Percentiles rank a stretch among this genome's conserved stretches.
These are phyloP conservation scores for Fragilariopsis cylindrus DNA, from an alignment of 108 stramenopile species.

Conservation along the genomic window DNA sequence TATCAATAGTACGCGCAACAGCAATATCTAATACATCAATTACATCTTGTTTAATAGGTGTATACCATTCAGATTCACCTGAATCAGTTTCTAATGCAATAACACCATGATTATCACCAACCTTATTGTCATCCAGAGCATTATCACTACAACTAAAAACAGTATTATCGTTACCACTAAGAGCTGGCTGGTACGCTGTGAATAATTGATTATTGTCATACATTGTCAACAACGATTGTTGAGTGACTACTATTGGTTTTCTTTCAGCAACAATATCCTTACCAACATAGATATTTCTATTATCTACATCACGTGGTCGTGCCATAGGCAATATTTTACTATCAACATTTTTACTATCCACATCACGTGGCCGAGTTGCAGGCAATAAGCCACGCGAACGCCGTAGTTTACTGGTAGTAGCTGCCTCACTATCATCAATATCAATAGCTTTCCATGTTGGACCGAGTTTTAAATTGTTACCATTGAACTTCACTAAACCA, in stretches of 20 bases:
- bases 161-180: conserved; percentile 1
- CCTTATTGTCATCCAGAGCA: conserved; percentile 1
- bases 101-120: neutral
- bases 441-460: conserved; percentile 9
- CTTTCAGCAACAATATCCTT: neutral
- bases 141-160: neutral
- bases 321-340: neutral
- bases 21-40: neutral
- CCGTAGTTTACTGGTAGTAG: neutral
- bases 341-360: neutral
- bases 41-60: neutral
- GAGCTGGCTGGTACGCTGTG: conserved; percentile 13
- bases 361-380: neutral
- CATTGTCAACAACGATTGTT: too few relatives aligned
- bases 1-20: neutral
- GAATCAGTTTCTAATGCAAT: neutral
- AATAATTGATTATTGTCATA: neutral
- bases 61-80: conserved; percentile 11
- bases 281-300: neutral
- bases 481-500: conserved; percentile 17
- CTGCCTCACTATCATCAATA: neutral
- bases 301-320: neutral
- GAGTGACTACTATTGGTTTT: too few relatives aligned
- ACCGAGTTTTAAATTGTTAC: neutral
- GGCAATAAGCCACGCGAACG: neutral